A percentile compares a stretch with the other conserved stretches of the same genome.
Evolutionary conservation across 345 rosid species (phyloP).

Genomic region (Sonneratia alba): DNA sequence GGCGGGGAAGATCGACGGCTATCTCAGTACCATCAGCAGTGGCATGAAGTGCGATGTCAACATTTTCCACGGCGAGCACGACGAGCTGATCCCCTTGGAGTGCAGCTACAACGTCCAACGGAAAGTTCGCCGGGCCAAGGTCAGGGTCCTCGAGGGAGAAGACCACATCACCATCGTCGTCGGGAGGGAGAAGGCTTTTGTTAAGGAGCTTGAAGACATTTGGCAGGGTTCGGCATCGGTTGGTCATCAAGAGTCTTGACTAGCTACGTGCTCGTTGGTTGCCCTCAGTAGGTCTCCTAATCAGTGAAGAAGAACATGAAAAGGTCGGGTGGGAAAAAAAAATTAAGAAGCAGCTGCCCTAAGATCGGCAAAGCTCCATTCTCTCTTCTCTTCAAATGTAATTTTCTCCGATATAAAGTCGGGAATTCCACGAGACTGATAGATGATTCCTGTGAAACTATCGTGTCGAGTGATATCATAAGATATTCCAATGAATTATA

Average conservation of each 20-base stretch:
- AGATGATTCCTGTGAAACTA: not conserved
- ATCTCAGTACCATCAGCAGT: constrained; percentile 52
- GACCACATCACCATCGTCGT: constrained; percentile 94
- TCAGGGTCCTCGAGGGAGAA: constrained; percentile 58
- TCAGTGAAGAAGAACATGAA: not conserved
- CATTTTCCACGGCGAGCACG: constrained; percentile 74
- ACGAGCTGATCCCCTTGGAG: constrained; percentile 82
- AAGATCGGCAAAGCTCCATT: not conserved
- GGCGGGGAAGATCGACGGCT: constrained; percentile 68
- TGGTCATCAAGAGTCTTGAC: not conserved
- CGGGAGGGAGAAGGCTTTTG: constrained; percentile 76
- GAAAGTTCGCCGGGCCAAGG: constrained; percentile 59
- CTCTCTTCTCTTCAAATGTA: not conserved
- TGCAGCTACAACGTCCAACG: constrained; percentile 63
- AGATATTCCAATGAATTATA: not conserved
- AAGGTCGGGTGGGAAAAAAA: not conserved
- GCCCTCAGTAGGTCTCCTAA: not conserved
- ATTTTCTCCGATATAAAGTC: not conserved
- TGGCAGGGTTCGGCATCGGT: constrained; percentile 35
- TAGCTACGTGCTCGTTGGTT: not conserved
- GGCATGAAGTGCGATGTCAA: constrained; percentile 50
- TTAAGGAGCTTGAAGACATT: constrained; percentile 74
- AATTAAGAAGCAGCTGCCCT: not conserved
- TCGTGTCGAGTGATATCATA: not conserved
- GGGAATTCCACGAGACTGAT: not conserved